Percentiles rank a stretch among this genome's conserved stretches.
These are phyloP conservation scores for Sechiopsis laciniata DNA, from an alignment of 306 rosid species.

Conservation along the genomic window DNA sequence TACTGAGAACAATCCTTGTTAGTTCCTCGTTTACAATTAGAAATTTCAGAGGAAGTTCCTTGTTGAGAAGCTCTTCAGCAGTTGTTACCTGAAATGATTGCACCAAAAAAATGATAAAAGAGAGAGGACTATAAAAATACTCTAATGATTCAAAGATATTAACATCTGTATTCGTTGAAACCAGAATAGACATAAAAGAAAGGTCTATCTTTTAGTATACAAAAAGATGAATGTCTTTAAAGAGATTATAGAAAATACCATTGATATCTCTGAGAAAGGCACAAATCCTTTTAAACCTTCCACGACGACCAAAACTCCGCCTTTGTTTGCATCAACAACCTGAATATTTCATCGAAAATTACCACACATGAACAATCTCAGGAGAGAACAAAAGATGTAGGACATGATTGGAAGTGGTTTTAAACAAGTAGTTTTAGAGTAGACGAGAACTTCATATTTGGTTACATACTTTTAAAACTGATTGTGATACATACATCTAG, in stretches of 20 bases:
- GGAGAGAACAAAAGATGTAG: not conserved
- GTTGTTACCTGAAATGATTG: slow-evolving; percentile 43
- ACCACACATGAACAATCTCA: not conserved
- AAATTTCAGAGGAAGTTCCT: slow-evolving; percentile 86
- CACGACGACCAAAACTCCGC: slow-evolving; percentile 87
- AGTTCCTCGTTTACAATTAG: slow-evolving; percentile 94
- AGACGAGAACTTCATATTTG: no score
- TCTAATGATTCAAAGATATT: slow-evolving; percentile 1
- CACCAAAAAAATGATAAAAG: not conserved
- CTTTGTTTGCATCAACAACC: slow-evolving; percentile 80
- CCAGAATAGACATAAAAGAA: not conserved
- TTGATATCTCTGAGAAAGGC: slow-evolving; percentile 89
- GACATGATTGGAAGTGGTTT: not conserved
- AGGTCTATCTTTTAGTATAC: not conserved
- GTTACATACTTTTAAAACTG: not conserved
- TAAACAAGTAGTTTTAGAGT: no score
- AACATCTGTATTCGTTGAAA: not conserved
- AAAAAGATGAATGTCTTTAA: not conserved
- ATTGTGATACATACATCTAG: not conserved
- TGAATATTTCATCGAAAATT: slow-evolving; percentile 26
- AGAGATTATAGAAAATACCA: slow-evolving; percentile 34
- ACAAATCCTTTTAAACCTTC: slow-evolving; percentile 93
- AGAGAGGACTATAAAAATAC: not conserved
- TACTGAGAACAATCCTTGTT: slow-evolving; percentile 79
- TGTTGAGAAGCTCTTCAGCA: slow-evolving; percentile 81